Conservation (phyloP, 768 basidiomycete genomes). For the Pleurotus platypus region DNA sequence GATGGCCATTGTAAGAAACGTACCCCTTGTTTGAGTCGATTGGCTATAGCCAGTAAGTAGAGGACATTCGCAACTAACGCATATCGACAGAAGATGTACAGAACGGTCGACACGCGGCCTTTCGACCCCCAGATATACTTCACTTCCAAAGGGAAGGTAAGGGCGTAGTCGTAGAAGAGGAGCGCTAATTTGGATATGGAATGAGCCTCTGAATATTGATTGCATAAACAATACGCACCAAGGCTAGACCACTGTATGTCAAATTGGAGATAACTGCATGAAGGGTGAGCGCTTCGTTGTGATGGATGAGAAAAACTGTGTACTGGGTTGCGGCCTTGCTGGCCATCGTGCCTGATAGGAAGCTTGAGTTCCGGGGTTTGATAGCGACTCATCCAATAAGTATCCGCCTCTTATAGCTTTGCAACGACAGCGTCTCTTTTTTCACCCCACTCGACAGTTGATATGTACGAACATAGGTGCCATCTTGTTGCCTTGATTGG, state of each 20-base stretch:
- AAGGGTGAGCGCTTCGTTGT: background rate
- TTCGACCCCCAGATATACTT: slow-evolving; percentile 25
- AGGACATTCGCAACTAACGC: slow-evolving; percentile 28
- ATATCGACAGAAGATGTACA: slow-evolving; percentile 30
- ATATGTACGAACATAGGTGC: no score
- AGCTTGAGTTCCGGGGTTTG: no score
- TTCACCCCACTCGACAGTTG: no score
- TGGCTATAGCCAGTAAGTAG: slow-evolving; percentile 23
- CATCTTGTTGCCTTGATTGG: no score
- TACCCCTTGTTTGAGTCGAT: slow-evolving; percentile 17
- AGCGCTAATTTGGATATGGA: slow-evolving; percentile 15
- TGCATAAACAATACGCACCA: slow-evolving; percentile 8
- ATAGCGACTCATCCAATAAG: no score
- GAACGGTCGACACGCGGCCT: slow-evolving; percentile 22
- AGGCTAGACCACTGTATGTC: slow-evolving; percentile 20
- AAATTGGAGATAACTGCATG: slow-evolving; percentile 14
- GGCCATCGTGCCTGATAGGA: background rate
- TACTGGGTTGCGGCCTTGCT: background rate
- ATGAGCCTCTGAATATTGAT: background rate
- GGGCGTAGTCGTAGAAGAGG: slow-evolving; percentile 28
- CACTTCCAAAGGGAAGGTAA: slow-evolving; percentile 27
- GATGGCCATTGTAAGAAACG: background rate
- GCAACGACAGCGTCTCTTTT: no score
- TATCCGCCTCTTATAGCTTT: no score
- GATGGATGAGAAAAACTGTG: background rate